These are phyloP conservation scores for Golubevia pallescens DNA, from an alignment of 1,284 basidiomycete genomes.

Conservation along the genomic window DNA sequence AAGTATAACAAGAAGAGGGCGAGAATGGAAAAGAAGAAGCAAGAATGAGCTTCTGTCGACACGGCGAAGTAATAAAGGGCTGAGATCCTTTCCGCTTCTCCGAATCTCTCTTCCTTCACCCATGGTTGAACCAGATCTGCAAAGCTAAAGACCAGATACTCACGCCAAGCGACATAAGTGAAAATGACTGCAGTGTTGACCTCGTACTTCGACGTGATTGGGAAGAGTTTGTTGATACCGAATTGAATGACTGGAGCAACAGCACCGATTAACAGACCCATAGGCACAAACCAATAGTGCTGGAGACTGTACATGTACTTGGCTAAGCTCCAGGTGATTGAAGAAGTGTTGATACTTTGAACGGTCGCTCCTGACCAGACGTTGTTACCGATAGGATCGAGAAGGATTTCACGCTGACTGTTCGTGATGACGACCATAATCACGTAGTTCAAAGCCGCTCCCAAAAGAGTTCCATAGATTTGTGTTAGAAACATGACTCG, in stretches of 20 bases:
- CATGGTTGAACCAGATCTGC: too few species aligned
- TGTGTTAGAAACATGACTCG: conserved; percentile 26
- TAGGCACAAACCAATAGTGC: neutral
- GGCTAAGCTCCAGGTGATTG: conserved; percentile 33
- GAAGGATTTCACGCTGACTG: conserved; percentile 23
- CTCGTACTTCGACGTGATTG: neutral
- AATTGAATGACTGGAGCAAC: neutral
- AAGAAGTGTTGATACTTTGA: conserved; percentile 28
- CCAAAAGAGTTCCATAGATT: conserved; percentile 27
- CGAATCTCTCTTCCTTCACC: too few species aligned
- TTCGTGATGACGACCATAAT: conserved; percentile 21
- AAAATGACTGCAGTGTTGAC: neutral
- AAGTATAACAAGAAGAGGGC: conserved; percentile 63
- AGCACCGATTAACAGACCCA: neutral
- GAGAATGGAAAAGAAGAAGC: conserved; percentile 50
- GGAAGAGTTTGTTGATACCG: neutral
- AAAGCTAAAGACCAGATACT: neutral
- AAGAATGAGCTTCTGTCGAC: too few species aligned
- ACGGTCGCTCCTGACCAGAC: conserved; percentile 33
- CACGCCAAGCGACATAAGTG: neutral
- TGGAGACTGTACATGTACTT: conserved; percentile 18
- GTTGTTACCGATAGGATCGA: conserved; percentile 28
- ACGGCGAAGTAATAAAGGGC: too few species aligned
- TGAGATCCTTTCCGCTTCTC: too few species aligned
- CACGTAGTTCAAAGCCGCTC: conserved; percentile 27